A percentile compares a stretch with the other conserved stretches of the same genome.
phyloP scores from a whole-genome alignment of 2,329 filamentous ascomycete genomes.

The Talaromyces funiculosus region DNA sequence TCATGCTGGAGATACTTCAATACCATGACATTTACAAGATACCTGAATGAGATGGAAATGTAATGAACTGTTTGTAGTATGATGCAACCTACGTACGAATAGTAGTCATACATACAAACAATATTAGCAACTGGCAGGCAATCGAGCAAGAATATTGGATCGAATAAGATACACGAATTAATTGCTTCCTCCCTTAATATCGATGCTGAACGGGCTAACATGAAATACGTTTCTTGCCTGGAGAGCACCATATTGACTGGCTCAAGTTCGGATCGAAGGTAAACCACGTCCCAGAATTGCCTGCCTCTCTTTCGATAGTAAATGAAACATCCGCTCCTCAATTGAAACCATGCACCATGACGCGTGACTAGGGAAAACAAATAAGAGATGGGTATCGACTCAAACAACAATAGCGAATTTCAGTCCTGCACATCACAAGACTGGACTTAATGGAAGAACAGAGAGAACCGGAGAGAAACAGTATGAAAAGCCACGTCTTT shows the following conservation, averaged over 20 bases:
- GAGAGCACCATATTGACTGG: neutral
- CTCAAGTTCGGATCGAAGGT: neutral
- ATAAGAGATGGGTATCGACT: constrained; percentile 14
- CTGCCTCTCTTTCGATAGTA: neutral
- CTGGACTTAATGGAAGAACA: neutral
- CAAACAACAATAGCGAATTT: neutral
- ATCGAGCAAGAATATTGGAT: neutral
- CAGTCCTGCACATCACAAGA: neutral
- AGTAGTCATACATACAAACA: constrained; percentile 13
- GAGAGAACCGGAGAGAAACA: neutral
- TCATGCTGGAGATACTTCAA: neutral
- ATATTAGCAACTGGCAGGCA: neutral
- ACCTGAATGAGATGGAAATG: neutral
- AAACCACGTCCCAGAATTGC: neutral
- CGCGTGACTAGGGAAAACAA: neutral
- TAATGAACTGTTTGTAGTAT: neutral
- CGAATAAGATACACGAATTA: constrained; percentile 14
- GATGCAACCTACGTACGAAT: neutral
- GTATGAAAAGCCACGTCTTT: neutral
- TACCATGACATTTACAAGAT: neutral
- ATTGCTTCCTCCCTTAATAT: neutral
- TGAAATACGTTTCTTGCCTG: neutral
- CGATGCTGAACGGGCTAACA: constrained; percentile 2
- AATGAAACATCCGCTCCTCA: constrained; percentile 2
- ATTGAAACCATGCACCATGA: neutral